Percentiles rank a stretch among this genome's conserved stretches.
phyloP scores from a whole-genome alignment of 1,284 basidiomycete genomes.

The Trichosporon asahii region DNA sequence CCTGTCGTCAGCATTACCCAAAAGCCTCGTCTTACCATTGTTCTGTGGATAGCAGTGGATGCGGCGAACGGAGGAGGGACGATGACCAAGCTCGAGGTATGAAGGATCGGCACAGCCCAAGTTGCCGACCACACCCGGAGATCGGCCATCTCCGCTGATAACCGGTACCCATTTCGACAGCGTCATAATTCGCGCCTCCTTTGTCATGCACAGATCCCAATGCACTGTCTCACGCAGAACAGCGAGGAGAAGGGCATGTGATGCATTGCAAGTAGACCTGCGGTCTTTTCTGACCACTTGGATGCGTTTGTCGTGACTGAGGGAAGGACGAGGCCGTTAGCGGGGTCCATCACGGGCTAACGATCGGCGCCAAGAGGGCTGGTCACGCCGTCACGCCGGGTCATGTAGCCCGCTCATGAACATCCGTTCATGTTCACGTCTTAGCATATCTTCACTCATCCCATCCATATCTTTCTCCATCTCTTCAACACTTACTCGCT shows the following conservation, averaged over 20 bases:
- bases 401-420: no score
- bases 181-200: background rate
- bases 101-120: background rate
- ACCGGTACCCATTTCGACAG: background rate
- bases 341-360: background rate
- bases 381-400: background rate
- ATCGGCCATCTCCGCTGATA: background rate
- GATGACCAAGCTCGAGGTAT: background rate
- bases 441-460: background rate
- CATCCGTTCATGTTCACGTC: background rate
- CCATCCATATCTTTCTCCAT: background rate
- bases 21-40: no score
- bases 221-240: background rate
- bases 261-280: no score
- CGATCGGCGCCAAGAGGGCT: background rate
- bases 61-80: background rate
- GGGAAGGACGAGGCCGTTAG: background rate
- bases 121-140: background rate
- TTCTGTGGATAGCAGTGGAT: background rate
- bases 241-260: no score
- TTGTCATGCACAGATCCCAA: background rate
- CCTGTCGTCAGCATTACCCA: background rate
- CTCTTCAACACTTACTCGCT: background rate
- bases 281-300: background rate
- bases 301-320: background rate